A percentile compares a stretch with the other conserved stretches of the same genome.
These are phyloP conservation scores for Yamadazyma blattariae DNA, from an alignment of 1,139 yeast species.

Conservation along the genomic window DNA sequence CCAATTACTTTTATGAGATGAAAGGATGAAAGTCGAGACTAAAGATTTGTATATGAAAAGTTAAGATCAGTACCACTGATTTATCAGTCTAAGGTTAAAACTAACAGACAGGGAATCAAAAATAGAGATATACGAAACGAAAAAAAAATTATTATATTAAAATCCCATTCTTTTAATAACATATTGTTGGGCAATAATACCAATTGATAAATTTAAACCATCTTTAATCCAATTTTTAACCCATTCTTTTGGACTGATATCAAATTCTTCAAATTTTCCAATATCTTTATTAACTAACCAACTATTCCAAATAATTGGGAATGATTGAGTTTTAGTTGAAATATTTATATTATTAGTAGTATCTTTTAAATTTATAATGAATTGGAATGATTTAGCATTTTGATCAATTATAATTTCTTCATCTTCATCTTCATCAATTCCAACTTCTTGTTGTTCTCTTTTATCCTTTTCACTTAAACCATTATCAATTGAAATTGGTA, in stretches of 20 bases:
- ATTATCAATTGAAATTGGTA: constrained; percentile 45
- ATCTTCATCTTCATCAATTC: constrained; percentile 17
- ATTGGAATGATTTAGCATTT: constrained; percentile 43
- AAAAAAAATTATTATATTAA: constrained; percentile 18
- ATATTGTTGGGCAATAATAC: constrained; percentile 85
- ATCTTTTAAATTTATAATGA: constrained; percentile 74
- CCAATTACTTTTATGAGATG: too few relatives aligned
- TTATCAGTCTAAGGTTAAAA: too few relatives aligned
- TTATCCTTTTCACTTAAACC: constrained; percentile 1
- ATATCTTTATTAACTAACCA: constrained; percentile 65
- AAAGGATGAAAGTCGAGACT: too few relatives aligned
- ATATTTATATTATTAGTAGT: constrained; percentile 73
- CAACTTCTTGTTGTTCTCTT: neutral
- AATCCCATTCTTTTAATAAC: constrained; percentile 90
- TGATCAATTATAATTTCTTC: constrained; percentile 42
- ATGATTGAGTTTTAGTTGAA: constrained; percentile 79
- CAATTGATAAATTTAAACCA: constrained; percentile 76
- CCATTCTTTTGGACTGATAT: constrained; percentile 90
- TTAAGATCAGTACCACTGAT: too few relatives aligned
- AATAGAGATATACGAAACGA: too few relatives aligned
- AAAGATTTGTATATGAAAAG: too few relatives aligned
- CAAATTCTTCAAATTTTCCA: constrained; percentile 26
- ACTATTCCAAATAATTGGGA: constrained; percentile 84
- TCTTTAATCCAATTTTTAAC: constrained; percentile 89
- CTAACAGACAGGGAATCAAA: too few relatives aligned